Percentiles rank a stretch among this genome's conserved stretches.
Conservation (phyloP, 768 basidiomycete species). For the Panaeolus cyanescens region DNA sequence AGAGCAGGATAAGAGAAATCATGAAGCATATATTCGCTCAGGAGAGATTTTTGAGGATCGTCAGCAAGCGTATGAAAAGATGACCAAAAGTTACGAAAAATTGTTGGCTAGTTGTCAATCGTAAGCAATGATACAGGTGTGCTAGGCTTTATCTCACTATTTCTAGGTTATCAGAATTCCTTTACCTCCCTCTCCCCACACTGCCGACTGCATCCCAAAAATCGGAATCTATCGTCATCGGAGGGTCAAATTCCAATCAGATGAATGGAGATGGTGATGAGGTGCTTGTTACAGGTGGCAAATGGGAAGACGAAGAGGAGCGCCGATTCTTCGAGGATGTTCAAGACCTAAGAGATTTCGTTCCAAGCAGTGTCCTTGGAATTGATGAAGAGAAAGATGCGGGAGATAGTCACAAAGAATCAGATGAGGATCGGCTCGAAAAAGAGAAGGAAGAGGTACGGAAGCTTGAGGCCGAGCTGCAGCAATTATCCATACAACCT, state of each 20-base stretch:
- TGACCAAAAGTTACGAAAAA: constrained; percentile 96
- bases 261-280: constrained; percentile 58
- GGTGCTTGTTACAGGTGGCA: constrained; percentile 59
- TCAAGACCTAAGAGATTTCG: constrained; percentile 88
- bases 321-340: constrained; percentile 91
- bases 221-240: constrained; percentile 80
- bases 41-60: constrained; percentile 99
- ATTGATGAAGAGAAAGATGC: constrained; percentile 51
- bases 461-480: constrained; percentile 78
- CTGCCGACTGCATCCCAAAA: constrained; percentile 85
- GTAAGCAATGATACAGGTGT: constrained; percentile 44
- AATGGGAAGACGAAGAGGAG: constrained; percentile 99
- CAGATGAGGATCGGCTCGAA: constrained; percentile 51
- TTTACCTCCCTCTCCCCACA: constrained; percentile 77
- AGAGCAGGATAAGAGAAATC: constrained; percentile 95
- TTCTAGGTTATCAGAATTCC: constrained; percentile 83
- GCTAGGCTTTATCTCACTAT: constrained; percentile 12
- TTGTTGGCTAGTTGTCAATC: constrained; percentile 85
- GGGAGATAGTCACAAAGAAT: constrained; percentile 52
- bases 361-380: constrained; percentile 86
- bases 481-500: constrained; percentile 56
- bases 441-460: constrained; percentile 69
- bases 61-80: constrained; percentile 98
- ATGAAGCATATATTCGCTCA: constrained; percentile 98
- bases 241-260: constrained; percentile 38